Evolutionary conservation across 371 early-diverging fungal species (phyloP), one percentile per base, ranked within the genome.

Genomic region (Quaeritorhiza haematococci): DNA sequence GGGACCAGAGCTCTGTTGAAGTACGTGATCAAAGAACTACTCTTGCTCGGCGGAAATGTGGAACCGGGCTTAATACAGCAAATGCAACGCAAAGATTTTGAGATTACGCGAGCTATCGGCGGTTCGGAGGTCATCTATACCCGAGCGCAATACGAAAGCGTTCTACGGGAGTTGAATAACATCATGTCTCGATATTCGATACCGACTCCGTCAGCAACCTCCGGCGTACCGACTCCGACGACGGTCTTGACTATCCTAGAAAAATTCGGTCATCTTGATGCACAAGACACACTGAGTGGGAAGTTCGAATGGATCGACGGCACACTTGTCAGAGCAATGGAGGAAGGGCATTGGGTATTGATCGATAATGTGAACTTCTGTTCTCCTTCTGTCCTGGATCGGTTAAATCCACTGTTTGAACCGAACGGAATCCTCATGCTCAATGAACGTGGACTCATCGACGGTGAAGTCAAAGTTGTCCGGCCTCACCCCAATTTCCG

Each of bases 351-450:
- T 62, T 99, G 99, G 99, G 75, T 99, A 29, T 73, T 99, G 52
- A 84, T 99, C 41, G 99, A 99, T 74, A 98, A 99, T 67, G 93
- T 97, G 57, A 99, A 99, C 67, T 69, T 94, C 55, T 96, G 97
- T 68, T 90, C 91, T 56, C 87, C 98, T 0, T 90, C 94, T 10
- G 94, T 98, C 10, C 78, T 98, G 42, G 97, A 98, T 76, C 88
- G 98, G 19, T 77, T 98, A 46, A 98, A 98, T 67, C 84, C 92
- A 3, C 66, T 98, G 21, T 80, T 98, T 49, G 98, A 98, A 73
- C 87, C 91, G 33, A 80, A 89, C 58, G 95, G 96, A 30, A 82
- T 83, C 0, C 70, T 98, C 33, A 84, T 90, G 72, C 83, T 98
- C 13, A 93, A 88, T 64, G 98, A 98, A 62, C 82, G 92, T 17